Evolutionary conservation across 2,329 filamentous ascomycete species (phyloP).

Genomic region (Penicillium sp.): DNA sequence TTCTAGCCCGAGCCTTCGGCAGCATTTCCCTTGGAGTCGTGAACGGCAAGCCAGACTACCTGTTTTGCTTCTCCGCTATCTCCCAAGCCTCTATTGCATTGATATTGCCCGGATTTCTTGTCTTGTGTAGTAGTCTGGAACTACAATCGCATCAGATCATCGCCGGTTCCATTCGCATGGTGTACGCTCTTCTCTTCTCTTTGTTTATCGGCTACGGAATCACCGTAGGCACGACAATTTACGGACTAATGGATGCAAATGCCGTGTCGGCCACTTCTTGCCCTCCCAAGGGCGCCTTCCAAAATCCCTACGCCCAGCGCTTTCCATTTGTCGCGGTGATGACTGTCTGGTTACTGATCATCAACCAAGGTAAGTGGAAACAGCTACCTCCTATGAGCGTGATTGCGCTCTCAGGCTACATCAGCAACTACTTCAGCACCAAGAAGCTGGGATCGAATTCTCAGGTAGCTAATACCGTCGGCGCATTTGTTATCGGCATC

Average conservation of each 20-base stretch:
- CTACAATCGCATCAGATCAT: constrained; percentile 65
- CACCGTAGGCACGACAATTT: constrained; percentile 60
- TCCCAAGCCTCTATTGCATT: constrained; percentile 67
- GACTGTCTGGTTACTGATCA: constrained; percentile 67
- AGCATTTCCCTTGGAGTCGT: constrained; percentile 50
- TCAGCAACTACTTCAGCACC: constrained; percentile 48
- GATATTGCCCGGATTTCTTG: constrained; percentile 64
- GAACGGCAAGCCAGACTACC: constrained; percentile 29
- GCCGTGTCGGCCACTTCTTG: constrained; percentile 51
- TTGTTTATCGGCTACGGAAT: constrained; percentile 68
- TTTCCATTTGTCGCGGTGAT: constrained; percentile 72
- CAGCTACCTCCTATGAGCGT: constrained; percentile 71
- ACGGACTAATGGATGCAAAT: constrained; percentile 55
- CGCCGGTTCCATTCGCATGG: constrained; percentile 54
- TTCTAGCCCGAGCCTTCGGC: constrained; percentile 62
- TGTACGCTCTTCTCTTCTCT: constrained; percentile 60
- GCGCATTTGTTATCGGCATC: constrained; percentile 70
- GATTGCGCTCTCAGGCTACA: constrained; percentile 69
- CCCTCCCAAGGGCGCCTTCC: constrained; percentile 29
- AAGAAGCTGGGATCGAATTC: constrained; percentile 63
- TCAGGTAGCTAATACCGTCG: constrained; percentile 72
- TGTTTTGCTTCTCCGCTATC: constrained; percentile 68
- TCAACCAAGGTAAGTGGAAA: constrained; percentile 77
- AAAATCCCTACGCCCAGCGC: constrained; percentile 45
- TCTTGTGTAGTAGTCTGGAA: constrained; percentile 58